Base-by-base conservation (phyloP, 192 early-diverging fungal genomes). In the Podila clonocystis region DNA sequence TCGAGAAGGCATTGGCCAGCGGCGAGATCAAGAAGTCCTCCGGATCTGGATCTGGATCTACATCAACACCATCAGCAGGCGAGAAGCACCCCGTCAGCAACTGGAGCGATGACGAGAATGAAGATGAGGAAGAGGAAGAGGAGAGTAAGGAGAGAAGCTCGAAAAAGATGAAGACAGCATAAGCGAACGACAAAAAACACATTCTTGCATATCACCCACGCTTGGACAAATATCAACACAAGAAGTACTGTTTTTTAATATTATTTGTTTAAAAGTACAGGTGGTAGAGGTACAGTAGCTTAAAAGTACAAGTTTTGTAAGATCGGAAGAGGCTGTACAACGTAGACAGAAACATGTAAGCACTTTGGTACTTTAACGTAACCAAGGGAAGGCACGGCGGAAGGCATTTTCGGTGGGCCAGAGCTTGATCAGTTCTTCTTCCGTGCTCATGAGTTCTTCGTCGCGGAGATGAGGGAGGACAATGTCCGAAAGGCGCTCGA, bases 341-440 rank as follows among this genome's bases (percentile, higher is more conserved):
- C 20, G 50, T 22, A n/a, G n/a, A n/a, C n/a, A 52, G 12, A 52
- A 19, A 22, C 19, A 22, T n/a, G 22, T 31, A 31, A 31, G 31
- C 31, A 31, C 31, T 31, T 36, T 36, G 19, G 24, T 6, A 26
- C 20, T 22, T 34, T 68, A 80, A 8, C 62, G n/a, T 62, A 80
- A 65, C 77, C 77, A 80, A 30, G 77, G 70, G 62, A 80, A 80
- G 22, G 77, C 77, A 17, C 70, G 60, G 22, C 66, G 70, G 61
- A 80, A 63, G 17, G 67, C 70, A 17, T 45, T 28, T 28, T 80
- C 77, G 4, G 65, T 80, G n/a, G 77, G 77, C 77, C 77, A 80
- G 9, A 80, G 41, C 62, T 80, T 80, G 55, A 80, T 60, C 13
- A 70, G 57, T 17, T 80, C 77, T 7, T 50, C 50, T 5, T 70